Evolutionary conservation across 306 rosid species (phyloP), one percentile per base, ranked within the genome.

Genomic region (Rosa lucieae): DNA sequence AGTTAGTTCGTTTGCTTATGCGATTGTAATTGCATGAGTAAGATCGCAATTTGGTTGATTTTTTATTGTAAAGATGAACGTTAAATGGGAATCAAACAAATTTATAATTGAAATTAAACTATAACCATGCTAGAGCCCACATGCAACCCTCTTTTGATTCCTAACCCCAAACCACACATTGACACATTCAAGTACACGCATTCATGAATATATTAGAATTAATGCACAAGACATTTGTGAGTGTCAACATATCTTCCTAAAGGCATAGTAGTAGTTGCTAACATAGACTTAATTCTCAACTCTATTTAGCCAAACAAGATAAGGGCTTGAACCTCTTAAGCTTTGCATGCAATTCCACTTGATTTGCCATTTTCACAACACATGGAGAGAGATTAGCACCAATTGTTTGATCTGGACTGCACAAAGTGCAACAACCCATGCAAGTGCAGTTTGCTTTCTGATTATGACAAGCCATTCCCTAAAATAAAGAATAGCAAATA

Each of bases 351-450:
- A 23, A 8, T 9, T 23, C 67, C 77, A 53, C 37, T 53, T 8
- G 7, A 35, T 12, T 55, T 23, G 67, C 10, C 42, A 10, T 51
- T 37, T 53, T 11, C 18, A 40, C 68, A 74, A 20, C 6, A 58
- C 23, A 21, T 72, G 61, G 62, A 39, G 21, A 56, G 35, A 10
- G 39, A 59, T 23, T 10, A 21, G 21, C 67, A 43, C 58, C 15
- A 40, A 43, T 17, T 26, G 78, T 56, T 43, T 59, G 70, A 75
- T 75, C 29, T 23, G 17, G 70, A 59, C 78, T 8, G 9, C 78
- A 74, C 49, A 53, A 73, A 35, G 10, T 11, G 10, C 44, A 13
- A 0, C 11, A 65, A 32, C 46, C 69, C 43, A 13, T 62, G 67
- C n/a, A 49, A 15, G 11, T 32, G 52, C 51, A 42, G 15, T 29